These are phyloP conservation scores for Trypanosoma caninum DNA, from an alignment of 208 protist species.

Conservation along the genomic window DNA sequence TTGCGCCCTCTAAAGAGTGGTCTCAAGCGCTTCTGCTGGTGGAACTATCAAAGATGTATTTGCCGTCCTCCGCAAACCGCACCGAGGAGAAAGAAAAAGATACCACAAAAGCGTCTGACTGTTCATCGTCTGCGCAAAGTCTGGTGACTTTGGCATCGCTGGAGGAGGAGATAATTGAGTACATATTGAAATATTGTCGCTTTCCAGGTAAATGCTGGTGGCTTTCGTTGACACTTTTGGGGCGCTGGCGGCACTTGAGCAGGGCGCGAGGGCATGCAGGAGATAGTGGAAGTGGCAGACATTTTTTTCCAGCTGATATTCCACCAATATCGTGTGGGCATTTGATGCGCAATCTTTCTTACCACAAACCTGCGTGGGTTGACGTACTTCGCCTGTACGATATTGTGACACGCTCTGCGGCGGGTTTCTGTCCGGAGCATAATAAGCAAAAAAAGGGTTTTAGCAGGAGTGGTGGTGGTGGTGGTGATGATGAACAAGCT, in stretches of 20 bases:
- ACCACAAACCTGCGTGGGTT: constrained; percentile 6
- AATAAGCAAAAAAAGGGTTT: not conserved
- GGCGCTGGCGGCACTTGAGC: constrained; percentile 19
- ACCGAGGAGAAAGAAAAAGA: not conserved
- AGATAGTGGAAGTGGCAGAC: not conserved
- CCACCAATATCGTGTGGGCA: not conserved
- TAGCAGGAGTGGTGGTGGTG: not conserved
- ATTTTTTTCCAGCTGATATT: constrained; percentile 8
- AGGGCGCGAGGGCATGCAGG: not conserved
- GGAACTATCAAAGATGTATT: constrained; percentile 5
- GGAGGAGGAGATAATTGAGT: constrained; percentile 8
- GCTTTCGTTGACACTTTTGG: constrained; percentile 14
- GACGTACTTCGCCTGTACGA: constrained; percentile 14
- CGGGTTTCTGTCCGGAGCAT: not conserved
- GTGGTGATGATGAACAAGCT: not conserved
- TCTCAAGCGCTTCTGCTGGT: not conserved
- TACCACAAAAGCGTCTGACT: not conserved
- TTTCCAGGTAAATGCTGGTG: constrained; percentile 22
- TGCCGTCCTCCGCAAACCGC: not conserved
- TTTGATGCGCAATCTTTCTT: constrained; percentile 17
- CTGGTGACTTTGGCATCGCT: not conserved
- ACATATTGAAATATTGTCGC: constrained; percentile 22
- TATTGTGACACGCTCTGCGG: not conserved
- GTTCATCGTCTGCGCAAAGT: not conserved
- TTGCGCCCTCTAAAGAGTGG: not conserved